A percentile compares a stretch with the other conserved stretches of the same genome.
phyloP scores from a whole-genome alignment of 768 basidiomycete species.

The Auriculariales sp. region DNA sequence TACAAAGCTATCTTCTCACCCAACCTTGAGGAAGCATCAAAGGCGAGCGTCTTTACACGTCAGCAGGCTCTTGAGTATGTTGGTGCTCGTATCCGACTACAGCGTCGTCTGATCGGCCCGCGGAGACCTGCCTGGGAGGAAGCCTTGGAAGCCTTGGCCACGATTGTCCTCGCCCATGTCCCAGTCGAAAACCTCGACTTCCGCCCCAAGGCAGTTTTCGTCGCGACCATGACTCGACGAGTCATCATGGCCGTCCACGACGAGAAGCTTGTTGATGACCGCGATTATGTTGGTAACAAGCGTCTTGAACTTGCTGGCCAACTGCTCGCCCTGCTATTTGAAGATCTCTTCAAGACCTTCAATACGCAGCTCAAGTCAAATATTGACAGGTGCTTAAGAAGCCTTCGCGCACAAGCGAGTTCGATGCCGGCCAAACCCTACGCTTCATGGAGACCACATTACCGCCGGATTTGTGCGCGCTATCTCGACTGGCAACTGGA shows the following conservation, averaged over 20 bases:
- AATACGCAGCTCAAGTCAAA: constrained; percentile 88
- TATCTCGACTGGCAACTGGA: constrained; percentile 96
- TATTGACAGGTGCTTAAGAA: constrained; percentile 95
- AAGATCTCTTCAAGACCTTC: constrained; percentile 98
- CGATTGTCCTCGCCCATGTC: constrained; percentile 93
- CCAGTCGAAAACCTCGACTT: constrained; percentile 84
- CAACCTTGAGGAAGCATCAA: constrained; percentile 88
- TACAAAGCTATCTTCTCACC: constrained; percentile 80
- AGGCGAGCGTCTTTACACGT: constrained; percentile 78
- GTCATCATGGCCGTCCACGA: constrained; percentile 96
- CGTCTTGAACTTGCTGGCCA: constrained; percentile 95
- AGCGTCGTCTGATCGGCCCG: constrained; percentile 66
- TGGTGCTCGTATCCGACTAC: constrained; percentile 82
- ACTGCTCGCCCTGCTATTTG: constrained; percentile 86
- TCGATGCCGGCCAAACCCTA: constrained; percentile 90
- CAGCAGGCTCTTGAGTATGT: constrained; percentile 94
- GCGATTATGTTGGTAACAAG: constrained; percentile 98
- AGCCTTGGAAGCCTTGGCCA: constrained; percentile 90
- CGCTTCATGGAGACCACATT: constrained; percentile 93
- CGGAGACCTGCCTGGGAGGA: constrained; percentile 84
- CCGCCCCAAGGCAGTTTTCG: constrained; percentile 88
- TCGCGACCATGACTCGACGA: constrained; percentile 92
- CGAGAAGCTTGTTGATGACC: constrained; percentile 93
- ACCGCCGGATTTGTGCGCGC: constrained; percentile 93
- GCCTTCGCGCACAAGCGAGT: constrained; percentile 83